phyloP scores from a whole-genome alignment of 306 rosid species.

The Casuarina cunninghamiana region DNA sequence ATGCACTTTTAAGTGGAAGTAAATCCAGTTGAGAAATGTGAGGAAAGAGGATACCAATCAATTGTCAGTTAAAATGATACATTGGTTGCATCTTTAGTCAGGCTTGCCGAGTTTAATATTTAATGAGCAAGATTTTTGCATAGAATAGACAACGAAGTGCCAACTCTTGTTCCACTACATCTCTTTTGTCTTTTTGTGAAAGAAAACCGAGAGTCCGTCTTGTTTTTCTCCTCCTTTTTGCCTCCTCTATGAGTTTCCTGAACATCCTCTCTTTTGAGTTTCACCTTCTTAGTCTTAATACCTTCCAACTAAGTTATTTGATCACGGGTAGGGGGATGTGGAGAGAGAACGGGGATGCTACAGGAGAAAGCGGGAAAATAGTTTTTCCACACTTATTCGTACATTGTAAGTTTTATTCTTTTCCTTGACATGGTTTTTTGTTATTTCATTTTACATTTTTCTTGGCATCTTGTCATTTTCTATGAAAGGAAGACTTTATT shows the following conservation, averaged over 20 bases:
- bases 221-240: not conserved
- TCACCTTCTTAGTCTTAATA: not conserved
- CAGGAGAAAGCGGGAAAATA: not conserved
- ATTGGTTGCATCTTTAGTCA: not conserved
- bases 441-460: not conserved
- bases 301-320: not conserved
- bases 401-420: not conserved
- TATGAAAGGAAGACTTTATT: not conserved
- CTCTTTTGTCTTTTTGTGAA: not conserved
- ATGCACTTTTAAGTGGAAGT: not conserved
- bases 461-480: not conserved
- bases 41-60: not conserved
- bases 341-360: too few species aligned
- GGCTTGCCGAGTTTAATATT: not conserved
- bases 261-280: not conserved
- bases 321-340: not conserved
- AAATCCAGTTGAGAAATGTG: not conserved
- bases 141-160: not conserved
- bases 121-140: constrained; percentile 1
- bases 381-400: not conserved
- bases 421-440: not conserved
- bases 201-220: not conserved
- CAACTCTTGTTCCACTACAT: not conserved
- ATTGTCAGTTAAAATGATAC: not conserved
- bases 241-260: not conserved